These are phyloP conservation scores for Candida montana DNA, from an alignment of 805 yeast genomes.

Conservation along the genomic window DNA sequence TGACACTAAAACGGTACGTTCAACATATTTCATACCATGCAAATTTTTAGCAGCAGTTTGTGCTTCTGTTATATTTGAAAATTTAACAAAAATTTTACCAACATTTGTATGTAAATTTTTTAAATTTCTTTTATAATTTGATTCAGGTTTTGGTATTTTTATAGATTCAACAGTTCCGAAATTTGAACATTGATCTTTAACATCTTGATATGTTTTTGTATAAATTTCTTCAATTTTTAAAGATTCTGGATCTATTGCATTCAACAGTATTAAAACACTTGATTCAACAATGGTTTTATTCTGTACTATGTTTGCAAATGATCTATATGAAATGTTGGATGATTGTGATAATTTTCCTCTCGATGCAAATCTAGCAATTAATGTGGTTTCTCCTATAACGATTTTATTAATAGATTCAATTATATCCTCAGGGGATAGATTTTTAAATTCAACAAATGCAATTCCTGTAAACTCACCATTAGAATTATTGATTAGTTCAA, in stretches of 20 bases:
- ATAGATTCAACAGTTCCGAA: constrained; percentile 49
- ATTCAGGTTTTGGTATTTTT: constrained; percentile 54
- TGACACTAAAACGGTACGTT: constrained; percentile 61
- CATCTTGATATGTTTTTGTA: constrained; percentile 46
- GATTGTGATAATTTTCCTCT: constrained; percentile 23
- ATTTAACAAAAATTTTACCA: constrained; percentile 71
- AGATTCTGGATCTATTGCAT: constrained; percentile 61
- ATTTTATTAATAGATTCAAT: constrained; percentile 30
- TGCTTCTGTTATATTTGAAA: constrained; percentile 46
- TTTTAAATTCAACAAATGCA: constrained; percentile 45
- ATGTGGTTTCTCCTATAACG: constrained; percentile 30
- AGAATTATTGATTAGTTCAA: constrained; percentile 42
- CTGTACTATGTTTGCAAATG: constrained; percentile 15
- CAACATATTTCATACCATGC: constrained; percentile 64
- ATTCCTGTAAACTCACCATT: constrained; percentile 50
- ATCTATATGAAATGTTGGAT: constrained; percentile 20
- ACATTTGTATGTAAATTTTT: constrained; percentile 47
- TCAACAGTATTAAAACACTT: constrained; percentile 58
- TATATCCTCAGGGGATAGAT: constrained; percentile 9
- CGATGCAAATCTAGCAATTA: constrained; percentile 36
- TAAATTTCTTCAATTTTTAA: constrained; percentile 44
- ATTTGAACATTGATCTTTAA: constrained; percentile 42
- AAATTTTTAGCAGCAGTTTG: constrained; percentile 48
- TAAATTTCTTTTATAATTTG: constrained; percentile 38
- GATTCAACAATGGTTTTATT: constrained; percentile 20